Conservation (phyloP, 179 eudicot species). For the Silene coronaria region DNA sequence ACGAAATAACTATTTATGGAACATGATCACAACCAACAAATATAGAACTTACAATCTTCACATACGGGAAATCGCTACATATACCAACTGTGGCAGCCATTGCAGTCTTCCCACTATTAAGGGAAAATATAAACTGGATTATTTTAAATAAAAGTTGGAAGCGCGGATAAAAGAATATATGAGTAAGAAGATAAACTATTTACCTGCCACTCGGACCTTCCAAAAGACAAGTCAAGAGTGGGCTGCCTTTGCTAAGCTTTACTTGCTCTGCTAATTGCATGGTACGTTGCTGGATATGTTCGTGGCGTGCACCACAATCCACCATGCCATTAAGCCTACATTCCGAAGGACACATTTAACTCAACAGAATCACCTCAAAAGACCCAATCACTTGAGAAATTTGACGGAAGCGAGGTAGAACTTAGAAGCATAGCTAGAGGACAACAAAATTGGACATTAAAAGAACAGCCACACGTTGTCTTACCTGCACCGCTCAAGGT, state of each 20-base stretch:
- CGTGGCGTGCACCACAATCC: slow-evolving; percentile 87
- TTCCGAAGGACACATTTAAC: no score
- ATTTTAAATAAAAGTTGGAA: no score
- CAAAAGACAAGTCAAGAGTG: slow-evolving; percentile 82
- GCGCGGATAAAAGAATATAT: no score
- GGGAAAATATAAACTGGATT: no score
- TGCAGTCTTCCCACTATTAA: slow-evolving; percentile 97
- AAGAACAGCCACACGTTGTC: no score
- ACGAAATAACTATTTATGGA: background rate
- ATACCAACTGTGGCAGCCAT: slow-evolving; percentile 96
- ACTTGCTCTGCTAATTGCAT: slow-evolving; percentile 96
- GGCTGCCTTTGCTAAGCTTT: slow-evolving; percentile 89
- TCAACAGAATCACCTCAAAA: no score
- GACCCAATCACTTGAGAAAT: no score
- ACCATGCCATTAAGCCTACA: slow-evolving; percentile 88
- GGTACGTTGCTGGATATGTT: slow-evolving; percentile 75
- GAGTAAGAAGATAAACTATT: slow-evolving; percentile 18
- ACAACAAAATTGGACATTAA: no score
- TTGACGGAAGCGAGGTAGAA: no score
- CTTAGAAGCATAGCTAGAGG: no score
- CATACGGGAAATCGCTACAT: slow-evolving; percentile 93
- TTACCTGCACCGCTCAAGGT: slow-evolving; percentile 98
- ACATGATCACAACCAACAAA: slow-evolving; percentile 12
- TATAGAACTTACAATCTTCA: slow-evolving; percentile 72
- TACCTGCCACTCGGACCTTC: slow-evolving; percentile 99